Base-by-base conservation (phyloP, 2,329 filamentous ascomycete genomes). In the Shiraia bambusicola region DNA sequence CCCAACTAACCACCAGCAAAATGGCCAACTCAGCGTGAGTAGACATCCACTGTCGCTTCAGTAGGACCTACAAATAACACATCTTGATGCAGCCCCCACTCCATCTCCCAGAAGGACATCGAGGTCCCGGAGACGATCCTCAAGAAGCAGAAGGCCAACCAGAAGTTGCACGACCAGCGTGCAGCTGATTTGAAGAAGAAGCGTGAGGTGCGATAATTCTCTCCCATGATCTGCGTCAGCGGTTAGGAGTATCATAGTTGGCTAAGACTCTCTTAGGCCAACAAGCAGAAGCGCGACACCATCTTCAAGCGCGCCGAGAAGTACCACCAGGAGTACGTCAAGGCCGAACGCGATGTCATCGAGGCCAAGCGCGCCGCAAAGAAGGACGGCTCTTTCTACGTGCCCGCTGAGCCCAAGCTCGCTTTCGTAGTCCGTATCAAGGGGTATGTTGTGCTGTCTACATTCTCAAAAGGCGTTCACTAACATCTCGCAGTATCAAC, bases 291-390 rank as follows among this genome's bases (percentile, higher is more conserved):
- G 87, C 92, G 93, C 71, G 79, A 81, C 64, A 88, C 93, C 72
- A 95, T 98, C 86, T 97, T 97, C 89, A 95, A 98, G 88, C 93
- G 93, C 77, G 93, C 93, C 70, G 92, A 98, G 84, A 90, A 92
- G 77, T 98, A 98, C 81, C 89, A 96, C 69, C 90, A 94, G 83
- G 93, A 98, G 83, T 98, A 98, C 85, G 91, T 91, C 67, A 91
- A 95, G 76, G 84, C 83, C 47, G 93, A 67, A 88, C 91, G 92
- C 67, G 93, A 98, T 84, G 93, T 96, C 86, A 84, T 98, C 77
- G 90, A 93, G 70, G 88, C 97, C 54, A 74, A 81, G 71, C 92
- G 93, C 66, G 76, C 88, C 60, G 88, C 90, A 74, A 95, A 95
- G 83, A 80, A 87, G 75, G 86, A 92, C 71, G 90, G 92, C 76